Conservation (phyloP, 2,329 filamentous ascomycete genomes). For the Colletotrichum spinosum region DNA sequence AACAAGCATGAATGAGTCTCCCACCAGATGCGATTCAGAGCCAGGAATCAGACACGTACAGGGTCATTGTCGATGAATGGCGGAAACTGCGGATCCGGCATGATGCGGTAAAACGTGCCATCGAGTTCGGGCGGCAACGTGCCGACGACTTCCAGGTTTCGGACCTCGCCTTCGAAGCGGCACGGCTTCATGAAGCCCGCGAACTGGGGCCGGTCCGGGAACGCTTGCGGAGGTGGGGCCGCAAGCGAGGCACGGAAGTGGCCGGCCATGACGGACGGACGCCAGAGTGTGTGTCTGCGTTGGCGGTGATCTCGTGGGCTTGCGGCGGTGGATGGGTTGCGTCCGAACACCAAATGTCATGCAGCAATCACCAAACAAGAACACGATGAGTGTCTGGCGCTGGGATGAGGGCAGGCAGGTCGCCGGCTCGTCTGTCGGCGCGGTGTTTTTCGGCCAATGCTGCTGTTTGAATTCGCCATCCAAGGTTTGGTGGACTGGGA, state of each 20-base stretch:
- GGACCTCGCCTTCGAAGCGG: constrained; percentile 36
- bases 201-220: constrained; percentile 33
- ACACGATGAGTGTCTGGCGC: too few relatives aligned
- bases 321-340: too few relatives aligned
- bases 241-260: constrained; percentile 29
- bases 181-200: constrained; percentile 35
- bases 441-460: too few relatives aligned
- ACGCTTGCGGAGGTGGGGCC: constrained; percentile 19
- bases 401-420: too few relatives aligned
- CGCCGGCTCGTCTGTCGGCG: too few relatives aligned
- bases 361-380: too few relatives aligned
- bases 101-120: constrained; percentile 48
- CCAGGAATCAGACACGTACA: constrained; percentile 5
- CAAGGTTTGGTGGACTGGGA: too few relatives aligned
- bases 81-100: constrained; percentile 54
- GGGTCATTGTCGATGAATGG: constrained; percentile 39
- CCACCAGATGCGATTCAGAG: not conserved
- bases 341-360: too few relatives aligned
- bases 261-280: constrained; percentile 12
- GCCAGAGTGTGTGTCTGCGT: not conserved
- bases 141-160: constrained; percentile 38
- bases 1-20: constrained; percentile 37
- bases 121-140: constrained; percentile 40
- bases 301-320: too few relatives aligned
- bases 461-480: too few relatives aligned